Conservation (phyloP, 768 basidiomycete genomes). For the Termitomyces sp. region DNA sequence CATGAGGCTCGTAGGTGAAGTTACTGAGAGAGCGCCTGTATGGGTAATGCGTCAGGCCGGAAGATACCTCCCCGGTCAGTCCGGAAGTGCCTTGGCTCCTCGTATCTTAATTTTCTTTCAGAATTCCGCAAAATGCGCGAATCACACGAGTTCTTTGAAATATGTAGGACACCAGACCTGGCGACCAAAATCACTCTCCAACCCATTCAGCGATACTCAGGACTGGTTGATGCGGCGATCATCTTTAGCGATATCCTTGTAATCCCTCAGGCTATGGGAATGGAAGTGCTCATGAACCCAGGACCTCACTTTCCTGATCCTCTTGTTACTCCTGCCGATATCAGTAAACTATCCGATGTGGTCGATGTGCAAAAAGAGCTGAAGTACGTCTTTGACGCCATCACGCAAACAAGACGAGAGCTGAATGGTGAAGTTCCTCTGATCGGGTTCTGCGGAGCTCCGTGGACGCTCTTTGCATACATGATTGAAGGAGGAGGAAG, state of each 20-base stretch:
- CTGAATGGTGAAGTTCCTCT: conserved; percentile 89
- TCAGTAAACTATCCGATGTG: conserved; percentile 50
- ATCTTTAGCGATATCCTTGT: conserved; percentile 99
- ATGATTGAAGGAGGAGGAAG: conserved; percentile 97
- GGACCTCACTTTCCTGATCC: conserved; percentile 88
- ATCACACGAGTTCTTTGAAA: conserved; percentile 89
- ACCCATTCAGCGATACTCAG: conserved; percentile 85
- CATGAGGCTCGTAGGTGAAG: conserved; percentile 50
- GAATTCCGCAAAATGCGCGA: conserved; percentile 89
- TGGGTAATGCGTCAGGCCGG: conserved; percentile 99
- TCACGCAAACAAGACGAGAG: conserved; percentile 77
- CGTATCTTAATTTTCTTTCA: conserved; percentile 24
- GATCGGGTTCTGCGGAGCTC: conserved; percentile 96
- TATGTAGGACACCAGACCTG: conserved; percentile 89
- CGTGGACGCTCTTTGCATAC: conserved; percentile 97
- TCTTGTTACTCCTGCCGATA: conserved; percentile 71
- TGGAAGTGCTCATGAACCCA: conserved; percentile 93
- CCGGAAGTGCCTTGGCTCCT: conserved; percentile 6
- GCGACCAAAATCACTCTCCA: conserved; percentile 90
- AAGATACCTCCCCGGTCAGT: conserved; percentile 85
- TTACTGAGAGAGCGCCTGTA: conserved; percentile 89
- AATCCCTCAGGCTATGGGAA: conserved; percentile 95
- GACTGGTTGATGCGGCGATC: conserved; percentile 90
- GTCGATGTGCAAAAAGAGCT: conserved; percentile 85
- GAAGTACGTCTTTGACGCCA: conserved; percentile 89